These are phyloP conservation scores for Laetiporus sulphureus DNA, from an alignment of 1,284 basidiomycete genomes.

Conservation along the genomic window DNA sequence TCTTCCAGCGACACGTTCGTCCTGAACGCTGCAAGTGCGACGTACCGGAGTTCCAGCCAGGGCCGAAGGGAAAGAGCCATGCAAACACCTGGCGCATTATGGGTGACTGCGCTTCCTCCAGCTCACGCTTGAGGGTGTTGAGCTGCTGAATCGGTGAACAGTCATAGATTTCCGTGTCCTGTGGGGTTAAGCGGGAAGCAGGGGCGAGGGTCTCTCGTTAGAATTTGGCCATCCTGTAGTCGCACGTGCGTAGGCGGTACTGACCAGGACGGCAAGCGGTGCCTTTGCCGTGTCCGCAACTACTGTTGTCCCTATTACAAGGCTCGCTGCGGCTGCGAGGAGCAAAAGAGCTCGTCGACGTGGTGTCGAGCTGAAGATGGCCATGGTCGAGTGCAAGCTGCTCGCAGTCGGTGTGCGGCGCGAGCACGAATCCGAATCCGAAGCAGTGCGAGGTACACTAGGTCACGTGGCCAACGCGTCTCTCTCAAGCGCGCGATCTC, in stretches of 20 bases:
- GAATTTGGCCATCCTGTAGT: background rate
- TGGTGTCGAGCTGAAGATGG: constrained; percentile 10
- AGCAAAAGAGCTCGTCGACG: constrained; percentile 20
- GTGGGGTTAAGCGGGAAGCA: background rate
- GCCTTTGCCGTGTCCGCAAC: constrained; percentile 15
- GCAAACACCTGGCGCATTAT: constrained; percentile 73
- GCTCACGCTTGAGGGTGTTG: constrained; percentile 47
- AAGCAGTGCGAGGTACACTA: too few relatives aligned
- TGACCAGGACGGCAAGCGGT: constrained; percentile 16
- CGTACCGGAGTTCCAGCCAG: constrained; percentile 76
- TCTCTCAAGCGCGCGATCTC: too few relatives aligned
- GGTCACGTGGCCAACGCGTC: too few relatives aligned
- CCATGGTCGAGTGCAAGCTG: background rate
- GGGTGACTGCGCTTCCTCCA: constrained; percentile 60
- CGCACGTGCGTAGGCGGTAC: constrained; percentile 10
- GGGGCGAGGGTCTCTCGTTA: background rate
- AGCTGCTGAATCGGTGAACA: constrained; percentile 49
- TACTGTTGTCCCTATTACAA: constrained; percentile 14
- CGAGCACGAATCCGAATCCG: too few relatives aligned
- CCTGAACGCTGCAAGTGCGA: constrained; percentile 14
- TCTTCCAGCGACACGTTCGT: constrained; percentile 12
- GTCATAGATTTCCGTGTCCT: constrained; percentile 32
- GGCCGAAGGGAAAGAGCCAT: constrained; percentile 79
- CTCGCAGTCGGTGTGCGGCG: too few relatives aligned
- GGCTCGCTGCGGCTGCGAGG: constrained; percentile 18